Percentiles rank a stretch among this genome's conserved stretches.
Evolutionary conservation across 768 basidiomycete species (phyloP).

Genomic region (Sporobolomyces pararoseus): DNA sequence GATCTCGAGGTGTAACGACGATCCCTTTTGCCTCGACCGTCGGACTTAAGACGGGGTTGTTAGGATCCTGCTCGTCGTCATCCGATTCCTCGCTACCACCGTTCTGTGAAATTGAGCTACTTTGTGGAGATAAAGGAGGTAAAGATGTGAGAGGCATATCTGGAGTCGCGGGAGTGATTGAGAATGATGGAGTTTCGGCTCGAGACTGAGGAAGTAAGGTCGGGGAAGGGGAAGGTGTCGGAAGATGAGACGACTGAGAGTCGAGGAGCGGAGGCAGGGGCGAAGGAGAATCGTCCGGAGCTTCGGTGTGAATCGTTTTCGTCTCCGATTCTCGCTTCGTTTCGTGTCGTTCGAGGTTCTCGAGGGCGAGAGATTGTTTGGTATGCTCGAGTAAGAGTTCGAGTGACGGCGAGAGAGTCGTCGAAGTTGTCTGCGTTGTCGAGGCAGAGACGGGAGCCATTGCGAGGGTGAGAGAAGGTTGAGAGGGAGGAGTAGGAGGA

Average conservation of each 20-base stretch:
- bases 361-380: background rate
- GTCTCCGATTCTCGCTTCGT: too few species aligned
- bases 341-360: background rate
- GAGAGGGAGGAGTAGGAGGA: constrained; percentile 2
- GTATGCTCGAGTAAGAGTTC: constrained; percentile 2
- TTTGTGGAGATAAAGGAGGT: background rate
- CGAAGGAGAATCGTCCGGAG: background rate
- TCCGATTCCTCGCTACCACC: background rate
- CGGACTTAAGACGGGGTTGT: constrained; percentile 2
- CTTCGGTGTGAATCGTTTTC: too few species aligned
- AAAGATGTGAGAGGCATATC: background rate
- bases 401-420: background rate
- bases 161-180: background rate
- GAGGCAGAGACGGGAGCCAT: background rate
- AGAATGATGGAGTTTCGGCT: background rate
- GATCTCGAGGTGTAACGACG: too few species aligned
- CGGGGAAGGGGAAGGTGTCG: background rate
- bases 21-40: constrained; percentile 2
- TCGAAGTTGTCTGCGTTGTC: background rate
- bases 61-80: background rate
- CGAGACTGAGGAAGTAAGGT: background rate
- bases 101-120: background rate
- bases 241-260: background rate
- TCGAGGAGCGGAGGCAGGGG: background rate
- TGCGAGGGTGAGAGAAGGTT: background rate